These are phyloP conservation scores for Ogataea pini DNA, from an alignment of 805 yeast species.

Conservation along the genomic window DNA sequence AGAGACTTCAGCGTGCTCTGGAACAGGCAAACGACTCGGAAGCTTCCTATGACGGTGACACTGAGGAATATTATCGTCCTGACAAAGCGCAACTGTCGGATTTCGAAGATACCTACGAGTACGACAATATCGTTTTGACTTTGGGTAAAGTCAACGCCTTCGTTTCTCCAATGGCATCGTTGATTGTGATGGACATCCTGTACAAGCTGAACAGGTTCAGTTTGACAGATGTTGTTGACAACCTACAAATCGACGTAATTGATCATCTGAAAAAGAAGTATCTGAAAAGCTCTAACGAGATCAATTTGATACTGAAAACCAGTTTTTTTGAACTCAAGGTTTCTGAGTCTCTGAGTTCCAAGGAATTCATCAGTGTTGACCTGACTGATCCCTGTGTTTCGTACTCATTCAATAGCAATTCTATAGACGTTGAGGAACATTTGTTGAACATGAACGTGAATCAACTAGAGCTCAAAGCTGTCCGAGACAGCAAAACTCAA, in stretches of 20 bases:
- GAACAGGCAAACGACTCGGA: constrained; percentile 12
- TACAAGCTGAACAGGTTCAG: constrained; percentile 42
- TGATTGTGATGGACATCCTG: constrained; percentile 31
- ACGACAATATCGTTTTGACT: constrained; percentile 55
- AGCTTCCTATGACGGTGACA: constrained; percentile 3
- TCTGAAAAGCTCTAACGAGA: constrained; percentile 32
- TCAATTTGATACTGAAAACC: constrained; percentile 48
- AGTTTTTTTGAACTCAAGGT: constrained; percentile 41
- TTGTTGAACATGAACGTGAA: constrained; percentile 11
- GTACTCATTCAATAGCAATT: constrained; percentile 26
- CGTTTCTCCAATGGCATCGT: constrained; percentile 42
- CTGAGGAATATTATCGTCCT: not conserved
- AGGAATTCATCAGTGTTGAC: constrained; percentile 33
- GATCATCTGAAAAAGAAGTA: constrained; percentile 35
- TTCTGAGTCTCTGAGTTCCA: constrained; percentile 14
- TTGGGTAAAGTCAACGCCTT: constrained; percentile 51
- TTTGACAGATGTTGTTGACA: constrained; percentile 58
- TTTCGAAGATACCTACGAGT: constrained; percentile 42
- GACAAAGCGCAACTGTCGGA: not conserved
- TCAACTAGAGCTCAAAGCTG: constrained; percentile 16
- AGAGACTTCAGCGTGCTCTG: constrained; percentile 19
- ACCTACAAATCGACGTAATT: constrained; percentile 61
- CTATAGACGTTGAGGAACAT: constrained; percentile 4
- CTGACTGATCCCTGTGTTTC: constrained; percentile 41
- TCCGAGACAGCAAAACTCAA: constrained; percentile 14